Evolutionary conservation across 2,329 filamentous ascomycete genomes (phyloP).

Genomic region (Beauveria rudraprayagi): DNA sequence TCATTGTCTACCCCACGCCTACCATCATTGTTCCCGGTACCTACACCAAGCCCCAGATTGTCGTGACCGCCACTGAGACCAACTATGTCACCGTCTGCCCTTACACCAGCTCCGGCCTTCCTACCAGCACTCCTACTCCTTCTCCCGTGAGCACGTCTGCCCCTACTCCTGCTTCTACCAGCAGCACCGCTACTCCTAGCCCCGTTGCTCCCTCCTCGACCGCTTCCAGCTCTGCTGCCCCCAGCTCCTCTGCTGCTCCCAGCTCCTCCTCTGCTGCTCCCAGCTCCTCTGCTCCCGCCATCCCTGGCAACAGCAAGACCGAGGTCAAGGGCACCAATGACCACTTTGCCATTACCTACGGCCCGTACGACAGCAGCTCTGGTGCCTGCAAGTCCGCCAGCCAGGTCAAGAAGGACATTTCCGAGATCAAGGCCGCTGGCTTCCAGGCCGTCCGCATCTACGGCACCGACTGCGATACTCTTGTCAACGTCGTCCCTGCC

Average conservation of each 20-base stretch:
- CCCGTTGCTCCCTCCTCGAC: conserved; percentile 15
- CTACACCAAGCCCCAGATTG: conserved; percentile 61
- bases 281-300: conserved; percentile 19
- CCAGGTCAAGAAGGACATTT: conserved; percentile 54
- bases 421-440: conserved; percentile 53
- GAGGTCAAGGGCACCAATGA: conserved; percentile 34
- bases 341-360: conserved; percentile 74
- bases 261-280: conserved; percentile 18
- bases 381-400: conserved; percentile 56
- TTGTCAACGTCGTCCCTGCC: conserved; percentile 65
- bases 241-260: conserved; percentile 16
- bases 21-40: conserved; percentile 60
- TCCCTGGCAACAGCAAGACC: conserved; percentile 11
- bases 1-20: conserved; percentile 57
- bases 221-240: conserved; percentile 17
- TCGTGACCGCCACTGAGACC: conserved; percentile 62
- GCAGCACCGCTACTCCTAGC: conserved; percentile 14
- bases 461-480: conserved; percentile 82
- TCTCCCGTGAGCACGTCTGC: conserved; percentile 42
- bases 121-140: conserved; percentile 22
- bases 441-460: conserved; percentile 74
- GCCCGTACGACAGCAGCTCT: conserved; percentile 53
- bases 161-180: conserved; percentile 31
- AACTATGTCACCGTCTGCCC: conserved; percentile 65
- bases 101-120: conserved; percentile 40